Evolutionary conservation across 805 yeast genomes (phyloP).

Genomic region (Phaffomyces thermotolerans): DNA sequence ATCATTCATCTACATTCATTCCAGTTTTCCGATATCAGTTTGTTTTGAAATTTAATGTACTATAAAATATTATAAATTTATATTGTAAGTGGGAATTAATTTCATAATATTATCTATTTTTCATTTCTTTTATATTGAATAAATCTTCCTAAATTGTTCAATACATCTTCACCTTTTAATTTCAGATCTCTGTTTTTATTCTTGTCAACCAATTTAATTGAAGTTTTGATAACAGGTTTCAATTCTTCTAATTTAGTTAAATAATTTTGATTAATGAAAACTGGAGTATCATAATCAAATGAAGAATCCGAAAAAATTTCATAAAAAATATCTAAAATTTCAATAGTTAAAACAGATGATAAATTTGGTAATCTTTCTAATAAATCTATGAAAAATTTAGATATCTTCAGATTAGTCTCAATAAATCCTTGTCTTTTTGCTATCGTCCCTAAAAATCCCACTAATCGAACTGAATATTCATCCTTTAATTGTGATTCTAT

Average conservation of each 20-base stretch:
- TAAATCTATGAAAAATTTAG: constrained; percentile 35
- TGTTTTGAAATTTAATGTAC: background rate
- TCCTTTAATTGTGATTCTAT: constrained; percentile 22
- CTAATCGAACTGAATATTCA: constrained; percentile 36
- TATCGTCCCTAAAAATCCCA: constrained; percentile 47
- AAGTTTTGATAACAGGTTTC: constrained; percentile 41
- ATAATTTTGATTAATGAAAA: constrained; percentile 53
- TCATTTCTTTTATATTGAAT: constrained; percentile 64
- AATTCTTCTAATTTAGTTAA: constrained; percentile 34
- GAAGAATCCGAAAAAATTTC: constrained; percentile 74
- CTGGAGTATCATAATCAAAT: constrained; percentile 58
- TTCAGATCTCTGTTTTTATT: constrained; percentile 52
- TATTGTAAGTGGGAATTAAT: too few relatives aligned
- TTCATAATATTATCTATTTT: background rate
- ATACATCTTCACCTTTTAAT: constrained; percentile 57
- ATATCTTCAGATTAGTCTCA: constrained; percentile 37
- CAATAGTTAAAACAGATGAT: constrained; percentile 41
- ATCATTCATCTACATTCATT: background rate
- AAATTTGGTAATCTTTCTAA: constrained; percentile 23
- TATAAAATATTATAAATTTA: background rate
- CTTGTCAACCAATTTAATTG: constrained; percentile 60
- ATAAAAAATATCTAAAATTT: constrained; percentile 57
- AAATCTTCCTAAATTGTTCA: constrained; percentile 63
- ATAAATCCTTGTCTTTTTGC: constrained; percentile 40
- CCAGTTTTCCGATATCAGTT: background rate